Evolutionary conservation across 148 eudicot species (phyloP).

Genomic region (Chenopodium berlandieri): DNA sequence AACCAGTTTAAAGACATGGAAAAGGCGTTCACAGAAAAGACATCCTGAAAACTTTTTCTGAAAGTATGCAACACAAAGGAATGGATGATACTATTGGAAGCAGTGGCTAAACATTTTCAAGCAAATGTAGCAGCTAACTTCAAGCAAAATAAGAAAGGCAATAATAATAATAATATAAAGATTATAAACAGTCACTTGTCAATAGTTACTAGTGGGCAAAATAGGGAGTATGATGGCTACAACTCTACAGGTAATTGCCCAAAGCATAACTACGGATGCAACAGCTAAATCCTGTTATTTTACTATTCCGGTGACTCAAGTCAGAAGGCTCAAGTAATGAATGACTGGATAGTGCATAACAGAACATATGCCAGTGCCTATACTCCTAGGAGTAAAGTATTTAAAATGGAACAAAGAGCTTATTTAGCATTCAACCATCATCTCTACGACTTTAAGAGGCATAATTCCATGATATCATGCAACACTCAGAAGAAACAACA

Average conservation of each 20-base stretch:
- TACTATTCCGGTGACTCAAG: not conserved
- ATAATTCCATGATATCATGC: no score
- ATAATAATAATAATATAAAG: no score
- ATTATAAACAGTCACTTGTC: no score
- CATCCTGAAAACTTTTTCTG: not conserved
- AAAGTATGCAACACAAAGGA: not conserved
- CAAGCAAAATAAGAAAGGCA: not conserved
- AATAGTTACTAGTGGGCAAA: not conserved
- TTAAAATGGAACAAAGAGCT: not conserved
- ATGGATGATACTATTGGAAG: not conserved
- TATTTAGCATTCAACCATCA: not conserved
- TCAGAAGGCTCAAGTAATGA: not conserved
- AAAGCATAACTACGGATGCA: not conserved
- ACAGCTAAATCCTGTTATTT: not conserved
- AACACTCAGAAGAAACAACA: no score
- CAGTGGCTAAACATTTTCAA: not conserved
- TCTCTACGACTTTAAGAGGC: no score
- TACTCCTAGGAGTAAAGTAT: not conserved
- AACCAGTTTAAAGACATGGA: not conserved
- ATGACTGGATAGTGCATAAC: not conserved
- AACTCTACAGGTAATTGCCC: not conserved
- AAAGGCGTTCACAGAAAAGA: not conserved
- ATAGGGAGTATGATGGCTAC: not conserved
- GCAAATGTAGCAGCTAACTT: not conserved
- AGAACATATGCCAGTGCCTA: not conserved